Base-by-base conservation (phyloP, 2,329 filamentous ascomycete genomes). In the Diaporthe batatas region DNA sequence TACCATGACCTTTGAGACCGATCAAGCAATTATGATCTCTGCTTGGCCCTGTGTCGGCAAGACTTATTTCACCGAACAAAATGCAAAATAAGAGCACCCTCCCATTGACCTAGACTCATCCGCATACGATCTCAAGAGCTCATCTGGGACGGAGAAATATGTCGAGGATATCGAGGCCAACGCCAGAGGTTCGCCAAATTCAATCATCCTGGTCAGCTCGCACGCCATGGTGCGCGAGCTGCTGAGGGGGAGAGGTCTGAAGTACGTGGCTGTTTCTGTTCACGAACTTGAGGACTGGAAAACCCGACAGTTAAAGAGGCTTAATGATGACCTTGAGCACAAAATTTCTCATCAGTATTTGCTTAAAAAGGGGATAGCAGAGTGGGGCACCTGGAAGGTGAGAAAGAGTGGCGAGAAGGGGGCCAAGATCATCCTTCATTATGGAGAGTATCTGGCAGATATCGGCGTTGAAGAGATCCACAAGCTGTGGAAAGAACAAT, bases 41-140 rank as follows among this genome's bases (percentile, higher is more conserved):
- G 62, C 62, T 3, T 67, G 62, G 62, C 62, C 62, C 1, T 67
- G 62, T 39, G 29, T 29, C 32, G 62, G 62, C 62, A 67, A 67
- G 21, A 67, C 44, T 10, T 39, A 34, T 21, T 67, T 67, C n/a
- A 23, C 62, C 1, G 4, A 25, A n/a, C 18, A 14, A 4, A 51
- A 25, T 23, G 47, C 47, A 23, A 14, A 23, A 51, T 4, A 23
- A 51, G n/a, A 1, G 4, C 7, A 39, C n/a, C 23, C n/a, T 3
- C 32, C 34, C 14, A 5, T 67, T n/a, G 47, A 67, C 29, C n/a
- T 67, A 23, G 62, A 67, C 47, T 67, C 62, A 16, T 67, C 62
- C 5, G 62, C 29, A 5, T 53, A 67, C 14, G 14, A 53, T 16
- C 47, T 67, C 7, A 67, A 53, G 7, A 53, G 47, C 47, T 25